These are phyloP conservation scores for Chytridium lagenaria DNA, from an alignment of 371 early-diverging fungal genomes.

Conservation along the genomic window DNA sequence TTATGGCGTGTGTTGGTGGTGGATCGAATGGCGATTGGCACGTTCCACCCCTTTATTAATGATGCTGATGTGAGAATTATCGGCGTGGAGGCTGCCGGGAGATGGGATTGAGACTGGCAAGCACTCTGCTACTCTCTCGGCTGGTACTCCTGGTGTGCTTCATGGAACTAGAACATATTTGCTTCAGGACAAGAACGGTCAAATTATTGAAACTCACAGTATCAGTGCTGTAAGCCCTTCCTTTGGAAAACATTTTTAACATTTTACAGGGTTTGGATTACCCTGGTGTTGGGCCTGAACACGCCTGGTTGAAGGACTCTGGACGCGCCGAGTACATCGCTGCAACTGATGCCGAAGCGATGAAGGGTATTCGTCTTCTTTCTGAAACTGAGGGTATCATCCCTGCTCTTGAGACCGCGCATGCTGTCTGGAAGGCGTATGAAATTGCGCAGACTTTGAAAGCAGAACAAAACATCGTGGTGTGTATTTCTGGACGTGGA, in stretches of 20 bases:
- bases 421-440: constrained; percentile 86
- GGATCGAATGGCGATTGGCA: constrained; percentile 96
- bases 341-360: constrained; percentile 84
- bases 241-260: not conserved
- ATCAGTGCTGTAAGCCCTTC: constrained; percentile 74
- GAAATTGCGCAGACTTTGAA: constrained; percentile 78
- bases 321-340: constrained; percentile 73
- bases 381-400: constrained; percentile 92
- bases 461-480: constrained; percentile 83
- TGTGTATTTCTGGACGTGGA: constrained; percentile 94
- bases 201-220: constrained; percentile 93
- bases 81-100: constrained; percentile 95
- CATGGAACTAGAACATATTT: constrained; percentile 95
- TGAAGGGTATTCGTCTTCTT: constrained; percentile 86
- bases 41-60: constrained; percentile 93
- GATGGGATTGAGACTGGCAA: constrained; percentile 78
- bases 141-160: constrained; percentile 91
- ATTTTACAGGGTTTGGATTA: constrained; percentile 83
- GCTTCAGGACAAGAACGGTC: constrained; percentile 91
- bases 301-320: constrained; percentile 87
- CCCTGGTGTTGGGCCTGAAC: constrained; percentile 97
- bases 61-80: constrained; percentile 82
- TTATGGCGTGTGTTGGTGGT: constrained; percentile 96
- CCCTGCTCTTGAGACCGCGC: constrained; percentile 93
- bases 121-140: constrained; percentile 90